Conservation (phyloP, 352 stramenopile species). For the Phytophthora rubi region DNA sequence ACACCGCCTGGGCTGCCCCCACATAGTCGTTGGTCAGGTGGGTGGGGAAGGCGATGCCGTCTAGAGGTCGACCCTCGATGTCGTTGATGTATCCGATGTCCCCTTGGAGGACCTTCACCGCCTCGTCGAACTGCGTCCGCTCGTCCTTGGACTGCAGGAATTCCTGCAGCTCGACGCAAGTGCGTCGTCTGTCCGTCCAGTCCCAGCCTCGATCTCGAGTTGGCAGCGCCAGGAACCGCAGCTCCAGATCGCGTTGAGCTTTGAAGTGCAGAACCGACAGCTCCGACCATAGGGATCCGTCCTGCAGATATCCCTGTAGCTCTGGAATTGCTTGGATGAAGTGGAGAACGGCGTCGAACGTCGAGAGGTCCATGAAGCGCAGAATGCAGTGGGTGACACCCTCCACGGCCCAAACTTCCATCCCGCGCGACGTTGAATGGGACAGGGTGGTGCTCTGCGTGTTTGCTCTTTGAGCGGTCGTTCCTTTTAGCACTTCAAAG, state of each 20-base stretch:
- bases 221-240: slow-evolving; percentile 33
- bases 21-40: slow-evolving; percentile 48
- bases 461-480: no score
- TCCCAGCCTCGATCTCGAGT: slow-evolving; percentile 29
- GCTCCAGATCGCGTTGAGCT: slow-evolving; percentile 21
- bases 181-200: slow-evolving; percentile 28
- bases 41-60: slow-evolving; percentile 61
- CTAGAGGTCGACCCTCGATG: slow-evolving; percentile 37
- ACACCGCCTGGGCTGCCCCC: slow-evolving; percentile 51
- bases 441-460: no score
- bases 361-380: slow-evolving; percentile 27
- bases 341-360: slow-evolving; percentile 26
- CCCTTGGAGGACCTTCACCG: slow-evolving; percentile 39
- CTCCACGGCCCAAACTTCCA: slow-evolving; percentile 40
- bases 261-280: slow-evolving; percentile 37
- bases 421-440: slow-evolving; percentile 17
- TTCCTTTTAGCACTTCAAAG: neutral
- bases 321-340: slow-evolving; percentile 16
- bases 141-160: slow-evolving; percentile 47
- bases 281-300: slow-evolving; percentile 48
- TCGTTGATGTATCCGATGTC: slow-evolving; percentile 44
- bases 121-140: slow-evolving; percentile 29
- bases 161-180: slow-evolving; percentile 44
- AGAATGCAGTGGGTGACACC: slow-evolving; percentile 31
- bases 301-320: slow-evolving; percentile 34